phyloP scores from a whole-genome alignment of 305 asterid genomes.

The Fraxinus platypoda region DNA sequence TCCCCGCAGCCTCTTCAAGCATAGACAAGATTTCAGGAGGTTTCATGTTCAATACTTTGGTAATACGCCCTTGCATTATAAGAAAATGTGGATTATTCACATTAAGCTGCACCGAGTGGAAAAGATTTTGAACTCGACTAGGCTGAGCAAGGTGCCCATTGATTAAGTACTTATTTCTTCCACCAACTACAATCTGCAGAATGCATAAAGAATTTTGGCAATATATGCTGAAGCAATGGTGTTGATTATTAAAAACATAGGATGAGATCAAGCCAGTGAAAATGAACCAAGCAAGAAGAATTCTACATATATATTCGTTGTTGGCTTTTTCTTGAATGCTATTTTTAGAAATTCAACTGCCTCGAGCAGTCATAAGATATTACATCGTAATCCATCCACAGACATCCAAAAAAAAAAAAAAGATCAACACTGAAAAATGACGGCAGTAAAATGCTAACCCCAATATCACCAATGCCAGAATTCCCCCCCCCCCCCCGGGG shows the following conservation, averaged over 20 bases:
- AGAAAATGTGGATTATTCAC: conserved; percentile 98
- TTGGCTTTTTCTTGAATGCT: not conserved
- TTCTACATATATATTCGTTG: not conserved
- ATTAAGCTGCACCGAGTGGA: conserved; percentile 96
- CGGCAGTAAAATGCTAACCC: not conserved
- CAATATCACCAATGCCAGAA: not conserved
- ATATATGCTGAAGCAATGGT: not conserved
- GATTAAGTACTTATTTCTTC: conserved; percentile 94
- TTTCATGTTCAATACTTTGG: conserved; percentile 96
- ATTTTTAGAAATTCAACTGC: not conserved
- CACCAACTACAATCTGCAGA: conserved; percentile 97
- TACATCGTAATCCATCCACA: not conserved
- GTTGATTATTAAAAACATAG: not conserved
- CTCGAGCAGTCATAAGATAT: not conserved
- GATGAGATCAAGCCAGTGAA: not conserved
- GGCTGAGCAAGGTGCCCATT: conserved; percentile 99
- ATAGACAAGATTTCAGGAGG: conserved; percentile 96
- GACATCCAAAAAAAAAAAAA: not conserved
- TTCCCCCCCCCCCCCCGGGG: too few species aligned
- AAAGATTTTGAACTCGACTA: conserved; percentile 93
- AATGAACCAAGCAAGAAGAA: not conserved
- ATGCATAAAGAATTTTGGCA: conserved; percentile 8
- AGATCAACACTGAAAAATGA: not conserved
- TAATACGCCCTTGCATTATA: conserved; percentile 98
- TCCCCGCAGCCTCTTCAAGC: conserved; percentile 99